phyloP scores from a whole-genome alignment of 2,329 filamentous ascomycete genomes.

The Calonectria naviculata region DNA sequence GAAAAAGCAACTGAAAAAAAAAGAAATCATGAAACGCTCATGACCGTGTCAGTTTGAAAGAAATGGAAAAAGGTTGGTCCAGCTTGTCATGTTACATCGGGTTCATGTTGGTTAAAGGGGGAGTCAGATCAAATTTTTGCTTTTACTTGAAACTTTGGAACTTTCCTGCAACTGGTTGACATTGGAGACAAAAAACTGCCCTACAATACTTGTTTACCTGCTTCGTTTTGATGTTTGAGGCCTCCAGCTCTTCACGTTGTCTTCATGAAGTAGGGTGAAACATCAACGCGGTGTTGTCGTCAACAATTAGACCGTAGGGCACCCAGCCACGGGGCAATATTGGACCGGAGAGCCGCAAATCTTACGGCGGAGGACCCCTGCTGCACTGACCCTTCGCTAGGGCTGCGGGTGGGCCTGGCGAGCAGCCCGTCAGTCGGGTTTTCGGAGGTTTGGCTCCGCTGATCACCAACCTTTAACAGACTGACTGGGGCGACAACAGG shows the following conservation, averaged over 20 bases:
- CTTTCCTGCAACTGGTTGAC: no score
- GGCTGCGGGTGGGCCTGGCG: not conserved
- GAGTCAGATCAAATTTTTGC: no score
- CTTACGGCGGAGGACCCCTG: not conserved
- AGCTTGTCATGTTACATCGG: no score
- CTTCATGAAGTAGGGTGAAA: not conserved
- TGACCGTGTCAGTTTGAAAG: not conserved
- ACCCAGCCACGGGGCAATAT: not conserved
- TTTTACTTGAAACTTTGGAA: no score
- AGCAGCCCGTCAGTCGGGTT: not conserved
- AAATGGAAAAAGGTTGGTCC: no score
- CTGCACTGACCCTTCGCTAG: not conserved
- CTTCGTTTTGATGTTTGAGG: no score
- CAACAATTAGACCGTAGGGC: no score
- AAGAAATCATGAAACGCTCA: not conserved
- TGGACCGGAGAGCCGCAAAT: not conserved
- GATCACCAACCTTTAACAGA: not conserved
- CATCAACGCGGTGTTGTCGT: no score
- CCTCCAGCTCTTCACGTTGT: not conserved
- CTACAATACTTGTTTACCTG: no score
- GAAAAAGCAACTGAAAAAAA: not conserved
- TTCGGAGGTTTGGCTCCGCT: not conserved
- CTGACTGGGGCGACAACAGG: not conserved
- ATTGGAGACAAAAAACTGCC: no score
- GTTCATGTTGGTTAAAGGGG: no score